Evolutionary conservation across 2,329 filamentous ascomycete genomes (phyloP).

Genomic region (Fusarium chuoi): DNA sequence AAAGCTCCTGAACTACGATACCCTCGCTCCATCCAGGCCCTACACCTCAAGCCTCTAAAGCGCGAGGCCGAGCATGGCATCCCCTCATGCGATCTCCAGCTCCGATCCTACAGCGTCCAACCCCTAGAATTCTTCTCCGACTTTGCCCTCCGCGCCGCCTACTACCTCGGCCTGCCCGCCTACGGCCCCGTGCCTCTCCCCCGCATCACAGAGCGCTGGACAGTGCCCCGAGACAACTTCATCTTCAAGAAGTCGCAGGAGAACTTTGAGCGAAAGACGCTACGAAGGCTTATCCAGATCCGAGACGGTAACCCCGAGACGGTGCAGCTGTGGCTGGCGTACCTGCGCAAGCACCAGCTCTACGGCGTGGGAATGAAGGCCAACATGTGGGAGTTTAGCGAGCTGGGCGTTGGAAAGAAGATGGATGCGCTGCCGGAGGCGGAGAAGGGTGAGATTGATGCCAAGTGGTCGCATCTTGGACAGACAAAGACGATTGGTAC

Average conservation of each 20-base stretch:
- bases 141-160: constrained; percentile 93
- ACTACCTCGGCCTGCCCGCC: constrained; percentile 89
- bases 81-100: constrained; percentile 88
- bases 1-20: constrained; percentile 59
- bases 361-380: constrained; percentile 99
- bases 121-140: constrained; percentile 95
- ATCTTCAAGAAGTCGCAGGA: constrained; percentile 98
- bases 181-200: constrained; percentile 88
- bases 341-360: constrained; percentile 90
- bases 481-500: constrained; percentile 62
- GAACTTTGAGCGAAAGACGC: constrained; percentile 93
- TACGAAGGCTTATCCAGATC: constrained; percentile 89
- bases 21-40: constrained; percentile 83
- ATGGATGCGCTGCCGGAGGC: constrained; percentile 40
- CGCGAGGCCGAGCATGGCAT: constrained; percentile 79
- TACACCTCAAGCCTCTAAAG: constrained; percentile 86
- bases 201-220: constrained; percentile 91
- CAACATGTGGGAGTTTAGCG: constrained; percentile 90
- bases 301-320: constrained; percentile 89
- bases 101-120: constrained; percentile 89
- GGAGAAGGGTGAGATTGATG: constrained; percentile 52
- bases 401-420: constrained; percentile 61
- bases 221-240: constrained; percentile 87
- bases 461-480: constrained; percentile 66
- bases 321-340: constrained; percentile 92